Base-by-base conservation (phyloP, 768 basidiomycete genomes). In the Harrya chromipes region DNA sequence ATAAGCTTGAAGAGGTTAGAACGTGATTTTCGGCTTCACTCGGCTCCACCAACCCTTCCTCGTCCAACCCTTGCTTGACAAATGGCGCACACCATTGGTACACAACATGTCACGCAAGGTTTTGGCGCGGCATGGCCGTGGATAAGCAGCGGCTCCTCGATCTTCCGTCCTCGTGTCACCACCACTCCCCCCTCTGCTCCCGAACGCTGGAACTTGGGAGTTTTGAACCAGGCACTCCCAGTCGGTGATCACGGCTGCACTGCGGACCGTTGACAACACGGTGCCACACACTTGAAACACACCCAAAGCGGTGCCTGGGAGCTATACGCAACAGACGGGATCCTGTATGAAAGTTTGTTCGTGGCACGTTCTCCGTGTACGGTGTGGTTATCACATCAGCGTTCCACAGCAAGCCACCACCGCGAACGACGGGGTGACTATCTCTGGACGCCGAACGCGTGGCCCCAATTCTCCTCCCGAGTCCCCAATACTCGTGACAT, bases 191-290 rank as follows among this genome's bases (percentile, higher is more conserved):
- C 23, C 35, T n/a, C 21, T 46, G 11, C 43, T 16, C 9, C 29
- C 35, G 4, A 33, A 39, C 20, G 33, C 44, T 36, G 19, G 21
- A 10, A 19, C 26, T 16, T 16, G 19, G 16, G 33, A 21, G 31
- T 33, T 33, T 33, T 33, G 33, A 33, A 33, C 33, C 29, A 4
- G 14, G 16, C 14, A 16, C 17, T 19, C 21, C 11, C 11, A n/a
- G 43, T 53, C 58, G 64, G 58, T 54, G 64, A 57, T 63, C 49
- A 38, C 61, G 33, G 52, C 57, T 29, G 3, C 48, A 33, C 40
- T 50, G 49, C 50, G 46, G 40, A 14, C 46, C 55, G 46, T 53
- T 54, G 48, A 50, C 53, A 38, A 34, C 39, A 36, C 14, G 23
- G 39, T 40, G 46, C 45, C 43, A 57, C 50, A 26, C 31, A 21